Evolutionary conservation across 2,329 filamentous ascomycete species (phyloP), one percentile per base, ranked within the genome.

Genomic region (Penicillium sp.): DNA sequence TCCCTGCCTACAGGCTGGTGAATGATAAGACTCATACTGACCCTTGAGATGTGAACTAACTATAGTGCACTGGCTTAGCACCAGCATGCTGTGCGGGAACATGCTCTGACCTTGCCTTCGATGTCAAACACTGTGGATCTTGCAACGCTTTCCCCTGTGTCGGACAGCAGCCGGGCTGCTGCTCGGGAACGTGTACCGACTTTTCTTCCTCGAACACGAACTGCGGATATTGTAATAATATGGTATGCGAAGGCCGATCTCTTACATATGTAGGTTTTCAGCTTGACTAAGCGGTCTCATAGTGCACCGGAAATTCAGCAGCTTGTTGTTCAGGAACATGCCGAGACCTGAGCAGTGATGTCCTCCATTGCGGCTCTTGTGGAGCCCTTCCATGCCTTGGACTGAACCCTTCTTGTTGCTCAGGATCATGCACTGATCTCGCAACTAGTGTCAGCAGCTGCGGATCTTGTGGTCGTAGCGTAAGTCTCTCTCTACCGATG

Each of bases 301-400:
- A 60, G 58, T 61, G 58, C 38, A 27, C 27, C n/a, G 56, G 56
- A 24, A 43, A 44, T 9, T 39, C 55, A 11, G 22, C 54, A 43
- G 45, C 50, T 18, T 61, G 59, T 39, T 62, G 59, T 40, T 54
- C 50, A 36, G 59, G 58, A 6, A 55, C 36, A 21, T 62, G 57
- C 13, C 54, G 14, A 1, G 59, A 62, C 39, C n/a, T 58, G 1
- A 46, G 39, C 5, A 49, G 40, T 0, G 44, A 60, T 16, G 5
- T 48, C 4, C 40, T 52, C 14, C 51, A 58, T 36, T 62, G 59
- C 6, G 55, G 59, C 21, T 7, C 42, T 27, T 61, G 59, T 34
- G 27, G 47, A 10, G 40, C 49, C 5, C 6, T 53, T 3, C 59
- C 57, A 14, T 61, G 59, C 29, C 27, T 46, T 24, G 57, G 55